These are phyloP conservation scores for Mycosphaerella sp. DNA, from an alignment of 2,329 filamentous ascomycete genomes.

Conservation along the genomic window DNA sequence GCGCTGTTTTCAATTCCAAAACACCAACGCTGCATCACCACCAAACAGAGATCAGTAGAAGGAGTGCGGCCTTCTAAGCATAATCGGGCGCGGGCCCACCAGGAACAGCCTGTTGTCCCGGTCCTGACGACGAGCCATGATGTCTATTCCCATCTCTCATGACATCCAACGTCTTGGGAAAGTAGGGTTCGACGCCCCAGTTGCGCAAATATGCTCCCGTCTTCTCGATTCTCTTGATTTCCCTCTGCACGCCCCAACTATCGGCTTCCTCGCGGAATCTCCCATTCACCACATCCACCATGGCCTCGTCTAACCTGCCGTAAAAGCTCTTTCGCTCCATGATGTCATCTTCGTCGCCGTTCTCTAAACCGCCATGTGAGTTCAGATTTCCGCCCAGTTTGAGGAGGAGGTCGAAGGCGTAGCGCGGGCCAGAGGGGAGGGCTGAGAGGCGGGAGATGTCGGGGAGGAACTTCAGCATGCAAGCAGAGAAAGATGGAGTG, in stretches of 20 bases:
- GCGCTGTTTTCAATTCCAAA: too few relatives aligned
- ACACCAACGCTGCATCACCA: too few relatives aligned
- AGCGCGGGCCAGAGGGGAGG: constrained; percentile 43
- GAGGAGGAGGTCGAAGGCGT: constrained; percentile 49
- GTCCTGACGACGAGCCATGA: background rate
- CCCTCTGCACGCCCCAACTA: constrained; percentile 46
- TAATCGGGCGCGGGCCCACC: constrained; percentile 9
- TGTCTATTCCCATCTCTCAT: constrained; percentile 37
- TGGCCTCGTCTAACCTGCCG: constrained; percentile 42
- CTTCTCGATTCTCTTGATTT: constrained; percentile 52
- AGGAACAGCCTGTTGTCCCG: constrained; percentile 1
- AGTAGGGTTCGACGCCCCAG: constrained; percentile 50
- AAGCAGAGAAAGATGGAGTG: constrained; percentile 47
- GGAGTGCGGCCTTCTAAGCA: background rate
- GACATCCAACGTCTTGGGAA: constrained; percentile 46
- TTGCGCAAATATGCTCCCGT: constrained; percentile 47
- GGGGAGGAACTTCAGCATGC: constrained; percentile 51
- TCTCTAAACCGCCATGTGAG: constrained; percentile 48
- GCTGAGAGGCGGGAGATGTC: constrained; percentile 47
- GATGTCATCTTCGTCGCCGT: constrained; percentile 44
- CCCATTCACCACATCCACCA: constrained; percentile 48
- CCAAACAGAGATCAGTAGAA: too few relatives aligned
- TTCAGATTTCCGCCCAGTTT: constrained; percentile 52
- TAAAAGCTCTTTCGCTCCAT: constrained; percentile 47
- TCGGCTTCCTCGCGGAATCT: constrained; percentile 46